These are phyloP conservation scores for Dioszegia hungarica DNA, from an alignment of 768 basidiomycete genomes.

Conservation along the genomic window DNA sequence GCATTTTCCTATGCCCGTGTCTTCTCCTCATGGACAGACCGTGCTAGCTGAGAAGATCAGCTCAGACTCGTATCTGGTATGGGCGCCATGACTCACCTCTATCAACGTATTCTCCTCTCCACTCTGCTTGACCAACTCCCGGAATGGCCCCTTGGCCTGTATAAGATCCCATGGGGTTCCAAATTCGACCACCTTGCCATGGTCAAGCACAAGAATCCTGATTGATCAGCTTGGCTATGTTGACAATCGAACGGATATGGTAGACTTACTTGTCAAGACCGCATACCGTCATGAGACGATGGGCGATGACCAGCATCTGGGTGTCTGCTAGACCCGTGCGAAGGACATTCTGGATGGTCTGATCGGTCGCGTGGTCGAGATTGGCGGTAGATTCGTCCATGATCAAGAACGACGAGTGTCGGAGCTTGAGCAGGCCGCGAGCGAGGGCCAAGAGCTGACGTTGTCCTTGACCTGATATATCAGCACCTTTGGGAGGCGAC, in stretches of 20 bases:
- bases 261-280: constrained; percentile 57
- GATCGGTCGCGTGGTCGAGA: constrained; percentile 58
- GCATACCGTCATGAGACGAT: constrained; percentile 56
- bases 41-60: background rate
- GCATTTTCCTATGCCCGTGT: too few relatives aligned
- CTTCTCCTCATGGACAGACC: background rate
- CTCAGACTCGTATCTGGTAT: background rate
- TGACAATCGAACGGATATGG: too few relatives aligned
- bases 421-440: constrained; percentile 52
- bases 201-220: constrained; percentile 57
- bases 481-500: background rate
- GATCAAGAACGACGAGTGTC: constrained; percentile 57
- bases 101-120: constrained; percentile 42
- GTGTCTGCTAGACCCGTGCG: constrained; percentile 52
- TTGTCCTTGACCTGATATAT: constrained; percentile 52
- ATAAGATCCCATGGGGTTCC: constrained; percentile 46
- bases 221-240: background rate
- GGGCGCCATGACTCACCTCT: constrained; percentile 18
- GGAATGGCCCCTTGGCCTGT: constrained; percentile 59
- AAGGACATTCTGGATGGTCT: constrained; percentile 58
- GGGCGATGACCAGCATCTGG: constrained; percentile 60
- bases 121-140: constrained; percentile 54
- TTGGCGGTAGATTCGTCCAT: constrained; percentile 57
- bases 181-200: constrained; percentile 44
- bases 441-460: constrained; percentile 61